phyloP scores from a whole-genome alignment of 2,329 filamentous ascomycete genomes.

The Aureobasidium sp. region DNA sequence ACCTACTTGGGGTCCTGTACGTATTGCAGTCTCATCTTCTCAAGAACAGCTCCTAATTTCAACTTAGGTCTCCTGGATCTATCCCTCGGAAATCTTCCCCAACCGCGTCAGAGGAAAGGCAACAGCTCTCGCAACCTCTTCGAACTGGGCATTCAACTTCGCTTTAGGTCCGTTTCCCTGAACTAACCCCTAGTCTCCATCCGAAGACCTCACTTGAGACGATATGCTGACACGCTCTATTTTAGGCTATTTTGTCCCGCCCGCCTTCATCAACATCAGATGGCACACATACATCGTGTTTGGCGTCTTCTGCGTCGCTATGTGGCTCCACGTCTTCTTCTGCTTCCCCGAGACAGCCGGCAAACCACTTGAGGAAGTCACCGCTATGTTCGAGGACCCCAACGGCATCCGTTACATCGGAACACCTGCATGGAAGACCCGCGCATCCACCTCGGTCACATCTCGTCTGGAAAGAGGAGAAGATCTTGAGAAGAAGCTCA shows the following conservation, averaged over 20 bases:
- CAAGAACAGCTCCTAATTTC: background rate
- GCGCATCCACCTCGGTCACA: slow-evolving; percentile 17
- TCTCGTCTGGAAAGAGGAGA: slow-evolving; percentile 20
- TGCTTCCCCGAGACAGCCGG: slow-evolving; percentile 61
- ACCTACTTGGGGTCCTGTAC: slow-evolving; percentile 49
- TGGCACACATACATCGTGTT: slow-evolving; percentile 65
- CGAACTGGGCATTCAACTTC: slow-evolving; percentile 55
- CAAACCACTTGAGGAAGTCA: slow-evolving; percentile 69
- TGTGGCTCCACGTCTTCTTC: slow-evolving; percentile 62
- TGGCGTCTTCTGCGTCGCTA: slow-evolving; percentile 59
- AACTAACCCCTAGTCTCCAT: too few species aligned
- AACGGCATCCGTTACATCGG: slow-evolving; percentile 38
- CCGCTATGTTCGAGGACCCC: slow-evolving; percentile 54
- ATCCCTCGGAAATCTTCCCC: slow-evolving; percentile 51
- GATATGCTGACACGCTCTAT: too few species aligned
- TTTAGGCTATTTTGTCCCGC: slow-evolving; percentile 46
- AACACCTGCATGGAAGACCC: slow-evolving; percentile 49
- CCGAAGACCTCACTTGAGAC: too few species aligned
- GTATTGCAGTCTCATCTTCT: background rate
- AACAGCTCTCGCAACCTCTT: slow-evolving; percentile 51
- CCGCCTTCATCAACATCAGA: slow-evolving; percentile 49
- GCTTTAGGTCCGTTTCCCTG: slow-evolving; percentile 14
- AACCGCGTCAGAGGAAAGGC: slow-evolving; percentile 56
- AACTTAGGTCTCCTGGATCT: slow-evolving; percentile 40
- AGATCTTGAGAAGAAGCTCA: slow-evolving; percentile 19